These are phyloP conservation scores for Alternaria incomplexa DNA, from an alignment of 2,329 filamentous ascomycete genomes.

Conservation along the genomic window DNA sequence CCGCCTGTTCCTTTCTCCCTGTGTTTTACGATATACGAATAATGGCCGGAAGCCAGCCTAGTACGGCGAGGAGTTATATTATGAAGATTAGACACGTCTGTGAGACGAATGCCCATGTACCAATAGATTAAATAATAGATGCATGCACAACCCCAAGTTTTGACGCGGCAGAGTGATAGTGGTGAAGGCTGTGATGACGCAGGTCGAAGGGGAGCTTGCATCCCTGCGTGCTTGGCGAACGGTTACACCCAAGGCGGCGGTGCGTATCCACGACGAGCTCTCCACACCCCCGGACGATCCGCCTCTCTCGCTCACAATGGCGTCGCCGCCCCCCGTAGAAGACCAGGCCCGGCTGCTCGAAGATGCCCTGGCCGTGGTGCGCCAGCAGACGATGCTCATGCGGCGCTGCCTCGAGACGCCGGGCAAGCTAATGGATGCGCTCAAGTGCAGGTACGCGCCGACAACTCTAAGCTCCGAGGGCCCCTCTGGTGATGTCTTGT, in stretches of 20 bases:
- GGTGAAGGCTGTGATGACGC: conserved; percentile 28
- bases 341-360: conserved; percentile 86
- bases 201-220: conserved; percentile 30
- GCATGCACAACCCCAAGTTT: background rate
- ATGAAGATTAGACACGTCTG: background rate
- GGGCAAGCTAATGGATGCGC: conserved; percentile 98
- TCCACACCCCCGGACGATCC: conserved; percentile 37
- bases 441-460: conserved; percentile 88
- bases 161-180: background rate
- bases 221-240: conserved; percentile 37
- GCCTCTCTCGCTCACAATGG: conserved; percentile 43
- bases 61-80: conserved; percentile 1
- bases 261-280: conserved; percentile 30
- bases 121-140: conserved; percentile 1
- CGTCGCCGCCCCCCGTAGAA: conserved; percentile 58
- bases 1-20: conserved; percentile 5
- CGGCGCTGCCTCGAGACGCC: conserved; percentile 96
- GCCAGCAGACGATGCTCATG: conserved; percentile 96
- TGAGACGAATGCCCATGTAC: background rate
- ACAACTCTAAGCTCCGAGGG: background rate
- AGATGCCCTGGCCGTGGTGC: conserved; percentile 94
- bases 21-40: conserved; percentile 10
- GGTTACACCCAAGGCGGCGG: conserved; percentile 29
- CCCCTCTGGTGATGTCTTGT: background rate
- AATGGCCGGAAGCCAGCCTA: conserved; percentile 7